Evolutionary conservation across 306 rosid species (phyloP).

Genomic region (Cucumis hystrix): DNA sequence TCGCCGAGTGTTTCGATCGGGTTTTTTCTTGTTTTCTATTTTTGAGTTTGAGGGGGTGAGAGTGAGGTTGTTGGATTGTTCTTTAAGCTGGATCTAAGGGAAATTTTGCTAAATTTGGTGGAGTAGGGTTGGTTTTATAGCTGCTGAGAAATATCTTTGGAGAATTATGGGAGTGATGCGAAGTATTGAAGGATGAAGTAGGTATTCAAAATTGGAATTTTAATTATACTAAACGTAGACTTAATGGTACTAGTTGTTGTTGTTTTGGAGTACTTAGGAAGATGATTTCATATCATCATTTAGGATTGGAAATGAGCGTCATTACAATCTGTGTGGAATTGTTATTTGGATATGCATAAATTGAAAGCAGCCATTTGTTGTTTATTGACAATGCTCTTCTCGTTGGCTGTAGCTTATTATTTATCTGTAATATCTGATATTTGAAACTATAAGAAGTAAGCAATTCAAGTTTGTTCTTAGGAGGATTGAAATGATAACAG

Average conservation of each 20-base stretch:
- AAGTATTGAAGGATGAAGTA: background rate
- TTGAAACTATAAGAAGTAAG: background rate
- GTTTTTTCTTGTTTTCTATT: background rate
- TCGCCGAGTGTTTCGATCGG: background rate
- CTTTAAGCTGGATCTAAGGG: conserved; percentile 6
- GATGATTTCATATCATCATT: background rate
- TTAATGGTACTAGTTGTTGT: background rate
- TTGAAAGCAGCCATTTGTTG: background rate
- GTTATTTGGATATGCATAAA: background rate
- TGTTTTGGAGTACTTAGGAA: background rate
- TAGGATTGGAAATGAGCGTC: background rate
- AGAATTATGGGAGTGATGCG: background rate
- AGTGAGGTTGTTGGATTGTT: conserved; percentile 5
- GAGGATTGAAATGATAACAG: background rate
- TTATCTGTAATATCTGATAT: background rate
- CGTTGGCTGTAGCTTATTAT: background rate
- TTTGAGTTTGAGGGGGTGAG: background rate
- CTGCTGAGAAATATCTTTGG: background rate
- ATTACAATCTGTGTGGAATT: background rate
- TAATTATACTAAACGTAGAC: background rate
- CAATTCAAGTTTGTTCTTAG: background rate
- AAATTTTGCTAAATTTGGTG: conserved; percentile 1
- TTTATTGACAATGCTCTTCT: background rate
- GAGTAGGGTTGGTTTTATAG: background rate
- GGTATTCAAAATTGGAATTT: background rate